Conservation (phyloP, 2,329 filamentous ascomycete species). For the Coniella vitis region DNA sequence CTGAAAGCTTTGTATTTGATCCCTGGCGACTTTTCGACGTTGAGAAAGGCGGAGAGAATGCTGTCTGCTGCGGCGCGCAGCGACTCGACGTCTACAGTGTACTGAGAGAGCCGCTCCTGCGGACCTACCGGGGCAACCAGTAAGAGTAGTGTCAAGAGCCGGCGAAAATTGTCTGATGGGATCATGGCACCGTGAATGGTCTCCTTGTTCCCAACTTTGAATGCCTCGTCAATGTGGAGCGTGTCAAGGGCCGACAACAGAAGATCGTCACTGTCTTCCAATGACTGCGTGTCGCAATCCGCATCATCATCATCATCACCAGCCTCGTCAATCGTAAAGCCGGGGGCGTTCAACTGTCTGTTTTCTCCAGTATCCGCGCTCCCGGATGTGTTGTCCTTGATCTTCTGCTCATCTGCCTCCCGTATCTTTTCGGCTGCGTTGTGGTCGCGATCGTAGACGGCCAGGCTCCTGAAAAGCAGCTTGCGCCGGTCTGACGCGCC, state of each 20-base stretch:
- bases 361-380: slow-evolving; percentile 5
- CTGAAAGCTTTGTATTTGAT: slow-evolving; percentile 58
- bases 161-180: slow-evolving; percentile 65
- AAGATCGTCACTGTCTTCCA: slow-evolving; percentile 48
- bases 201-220: slow-evolving; percentile 43
- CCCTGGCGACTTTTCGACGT: slow-evolving; percentile 56
- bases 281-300: slow-evolving; percentile 29
- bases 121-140: slow-evolving; percentile 57
- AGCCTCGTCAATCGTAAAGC: slow-evolving; percentile 41
- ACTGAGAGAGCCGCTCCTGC: slow-evolving; percentile 58
- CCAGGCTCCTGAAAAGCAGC: slow-evolving; percentile 64
- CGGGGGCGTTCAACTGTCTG: slow-evolving; percentile 23
- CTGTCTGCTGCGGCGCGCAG: slow-evolving; percentile 56
- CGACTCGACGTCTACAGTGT: slow-evolving; percentile 50
- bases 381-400: slow-evolving; percentile 5
- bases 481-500: slow-evolving; percentile 52
- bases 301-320: slow-evolving; percentile 28
- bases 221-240: slow-evolving; percentile 56
- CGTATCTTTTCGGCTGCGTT: slow-evolving; percentile 16
- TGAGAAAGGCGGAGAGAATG: slow-evolving; percentile 58
- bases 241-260: slow-evolving; percentile 63
- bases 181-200: slow-evolving; percentile 60
- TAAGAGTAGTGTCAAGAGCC: slow-evolving; percentile 63
- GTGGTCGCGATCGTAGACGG: slow-evolving; percentile 57
- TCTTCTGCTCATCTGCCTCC: slow-evolving; percentile 16